A percentile compares a stretch with the other conserved stretches of the same genome.
Conservation (phyloP, 768 basidiomycete genomes). For the Russula sp. region DNA sequence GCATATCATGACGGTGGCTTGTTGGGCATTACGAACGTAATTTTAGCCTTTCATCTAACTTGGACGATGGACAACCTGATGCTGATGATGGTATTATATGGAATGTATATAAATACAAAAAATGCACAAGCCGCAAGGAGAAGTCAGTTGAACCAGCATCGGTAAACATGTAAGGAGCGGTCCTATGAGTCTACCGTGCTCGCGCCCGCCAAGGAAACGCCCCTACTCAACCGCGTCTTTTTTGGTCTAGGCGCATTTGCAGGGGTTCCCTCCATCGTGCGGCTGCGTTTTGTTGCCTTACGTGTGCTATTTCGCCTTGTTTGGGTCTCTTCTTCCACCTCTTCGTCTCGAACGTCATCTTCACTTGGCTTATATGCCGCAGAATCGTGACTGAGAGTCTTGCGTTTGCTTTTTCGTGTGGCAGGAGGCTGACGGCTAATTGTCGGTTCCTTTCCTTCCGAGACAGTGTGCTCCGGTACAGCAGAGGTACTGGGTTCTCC, state of each 20-base stretch:
- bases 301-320: slow-evolving; percentile 3
- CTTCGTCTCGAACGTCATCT: slow-evolving; percentile 15
- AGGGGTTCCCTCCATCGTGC: slow-evolving; percentile 17
- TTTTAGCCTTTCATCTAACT: background rate
- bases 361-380: slow-evolving; percentile 21
- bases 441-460: background rate
- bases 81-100: background rate
- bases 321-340: slow-evolving; percentile 11
- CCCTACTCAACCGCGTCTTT: slow-evolving; percentile 20
- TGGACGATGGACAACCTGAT: background rate
- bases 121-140: background rate
- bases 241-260: slow-evolving; percentile 16
- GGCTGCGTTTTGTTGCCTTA: slow-evolving; percentile 19
- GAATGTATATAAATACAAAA: background rate
- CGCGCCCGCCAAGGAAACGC: slow-evolving; percentile 13
- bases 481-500: background rate
- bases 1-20: background rate
- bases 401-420: slow-evolving; percentile 22
- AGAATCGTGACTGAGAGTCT: slow-evolving; percentile 19
- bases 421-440: background rate
- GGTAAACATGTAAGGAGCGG: background rate
- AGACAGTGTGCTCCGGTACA: background rate
- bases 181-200: slow-evolving; percentile 10
- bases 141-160: too few species aligned
- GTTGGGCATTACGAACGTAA: background rate